Evolutionary conservation across 208 protist genomes (phyloP), one percentile per base, ranked within the genome.

Genomic region (Wallacemonas sp.): DNA sequence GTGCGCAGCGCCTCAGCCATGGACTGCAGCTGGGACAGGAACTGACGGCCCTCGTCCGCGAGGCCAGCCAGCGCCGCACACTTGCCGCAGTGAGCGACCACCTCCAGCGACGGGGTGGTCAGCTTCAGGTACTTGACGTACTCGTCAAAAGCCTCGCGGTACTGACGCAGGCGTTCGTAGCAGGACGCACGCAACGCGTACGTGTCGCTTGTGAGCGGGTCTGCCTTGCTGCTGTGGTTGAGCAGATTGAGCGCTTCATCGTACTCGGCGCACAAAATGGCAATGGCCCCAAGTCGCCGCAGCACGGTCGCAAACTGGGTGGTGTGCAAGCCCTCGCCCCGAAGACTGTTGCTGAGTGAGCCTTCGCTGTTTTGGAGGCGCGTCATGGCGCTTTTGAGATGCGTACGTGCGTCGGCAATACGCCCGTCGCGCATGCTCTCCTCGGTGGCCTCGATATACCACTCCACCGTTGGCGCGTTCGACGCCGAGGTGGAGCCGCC

Each of bases 121-220:
- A 96, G 71, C 62, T 80, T 87, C 47, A 96, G 74, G 74, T 94
- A 94, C 71, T 96, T 94, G 44, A 81, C 73, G 64, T 89, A 94
- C 73, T 96, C 87, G 26, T 81, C 79, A 60, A 81, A 91, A 19
- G 90, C 90, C 43, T 69, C 61, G 0, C 55, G 46, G 33, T 75
- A 70, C 44, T 73, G 70, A 14, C 61, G 61, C 29, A 94, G 63
- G 19, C 77, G 60, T 74, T 93, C 90, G n/a, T 82, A 83, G 70
- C 90, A 96, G 17, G 81, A 70, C 23, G 81, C 90, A 54, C 90
- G 85, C 41, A 93, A 65, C 32, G 78, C 76, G 65, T 94, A 96
- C 43, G 69, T 81, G 21, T 85, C 76, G 19, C 84, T 62, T n/a
- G 65, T 73, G 9, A 93, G 70, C 1, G 90, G 90, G 38, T 93